Evolutionary conservation across 108 stramenopile genomes (phyloP).

Genomic region (Fragilaria radians): DNA sequence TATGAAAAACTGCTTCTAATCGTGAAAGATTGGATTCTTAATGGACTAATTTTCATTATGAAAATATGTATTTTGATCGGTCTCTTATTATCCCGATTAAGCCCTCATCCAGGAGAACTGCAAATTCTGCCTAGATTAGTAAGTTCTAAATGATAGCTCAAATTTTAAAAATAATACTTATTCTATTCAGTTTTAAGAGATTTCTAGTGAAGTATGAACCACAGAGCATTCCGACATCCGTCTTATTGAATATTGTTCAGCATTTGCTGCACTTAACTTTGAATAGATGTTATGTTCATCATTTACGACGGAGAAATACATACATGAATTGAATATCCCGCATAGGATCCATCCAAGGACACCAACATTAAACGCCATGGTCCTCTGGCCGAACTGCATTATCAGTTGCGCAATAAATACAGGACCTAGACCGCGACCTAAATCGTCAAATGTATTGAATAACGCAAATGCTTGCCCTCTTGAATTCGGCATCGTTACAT

Average conservation of each 20-base stretch:
- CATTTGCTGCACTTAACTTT: constrained; percentile 3
- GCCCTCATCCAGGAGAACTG: too few species aligned
- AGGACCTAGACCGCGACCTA: constrained; percentile 84
- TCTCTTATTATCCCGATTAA: too few species aligned
- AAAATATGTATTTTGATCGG: too few species aligned
- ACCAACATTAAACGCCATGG: constrained; percentile 66
- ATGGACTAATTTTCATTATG: too few species aligned
- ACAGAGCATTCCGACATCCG: constrained; percentile 1
- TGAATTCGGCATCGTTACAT: constrained; percentile 67
- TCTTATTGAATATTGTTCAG: constrained; percentile 1
- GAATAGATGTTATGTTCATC: constrained; percentile 55
- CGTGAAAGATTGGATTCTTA: too few species aligned
- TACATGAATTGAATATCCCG: constrained; percentile 54
- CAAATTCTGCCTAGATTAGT: too few species aligned
- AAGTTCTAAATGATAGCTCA: too few species aligned
- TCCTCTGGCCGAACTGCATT: constrained; percentile 41
- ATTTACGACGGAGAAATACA: constrained; percentile 53
- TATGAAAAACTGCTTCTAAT: too few species aligned
- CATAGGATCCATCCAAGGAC: constrained; percentile 68
- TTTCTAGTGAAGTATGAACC: too few species aligned
- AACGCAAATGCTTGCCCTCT: constrained; percentile 79
- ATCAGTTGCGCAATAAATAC: constrained; percentile 70
- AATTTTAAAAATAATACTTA: too few species aligned
- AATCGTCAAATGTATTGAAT: constrained; percentile 74
- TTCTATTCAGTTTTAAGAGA: too few species aligned